Evolutionary conservation across 192 early-diverging fungal genomes (phyloP), one percentile per base, ranked within the genome.

Genomic region (Linnemannia elongata): DNA sequence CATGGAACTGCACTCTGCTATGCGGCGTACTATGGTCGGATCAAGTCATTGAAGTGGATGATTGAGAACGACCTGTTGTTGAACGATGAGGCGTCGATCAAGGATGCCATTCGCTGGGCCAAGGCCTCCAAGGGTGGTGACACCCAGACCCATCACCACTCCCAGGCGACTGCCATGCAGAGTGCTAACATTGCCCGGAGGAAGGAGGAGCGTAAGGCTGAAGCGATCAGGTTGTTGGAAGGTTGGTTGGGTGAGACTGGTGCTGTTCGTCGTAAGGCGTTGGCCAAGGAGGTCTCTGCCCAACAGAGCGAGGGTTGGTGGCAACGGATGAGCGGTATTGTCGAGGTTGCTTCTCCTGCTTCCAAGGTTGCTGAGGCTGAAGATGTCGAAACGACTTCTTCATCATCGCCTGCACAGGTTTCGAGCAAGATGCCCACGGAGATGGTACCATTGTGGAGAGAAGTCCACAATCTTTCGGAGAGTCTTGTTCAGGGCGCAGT

Each of bases 41-140:
- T 78, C 76, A 55, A 78, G 60, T 87, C 85, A 5, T 72, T 87
- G 72, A 87, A 87, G 66, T 87, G 85, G 85, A 87, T 87, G 85
- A 70, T 81, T 13, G 85, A 87, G 72, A 87, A 87, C 38, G 85
- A 87, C 17, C 8, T 87, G 79, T 75, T 87, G 76, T 17, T 78
- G 47, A 87, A 87, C 72, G 85, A 87, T 45, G 85, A 87, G 68
- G 47, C 79, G 39, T 74, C 47, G 24, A 76, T 87, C 69, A 87
- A 87, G 72, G 85, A 87, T 27, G 85, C 85, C 5, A 73, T 87
- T 54, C 63, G 69, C 10, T 87, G 80, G 79, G 83, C 83, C 45
- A 80, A 77, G 47, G 24, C 35, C 24, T 75, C 55, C 72, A 78
- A 75, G 45, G 66, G 76, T 30, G 66, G 54, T 22, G 45, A 72